These are phyloP conservation scores for Ascochyta pisi DNA, from an alignment of 2,329 filamentous ascomycete species.

Conservation along the genomic window DNA sequence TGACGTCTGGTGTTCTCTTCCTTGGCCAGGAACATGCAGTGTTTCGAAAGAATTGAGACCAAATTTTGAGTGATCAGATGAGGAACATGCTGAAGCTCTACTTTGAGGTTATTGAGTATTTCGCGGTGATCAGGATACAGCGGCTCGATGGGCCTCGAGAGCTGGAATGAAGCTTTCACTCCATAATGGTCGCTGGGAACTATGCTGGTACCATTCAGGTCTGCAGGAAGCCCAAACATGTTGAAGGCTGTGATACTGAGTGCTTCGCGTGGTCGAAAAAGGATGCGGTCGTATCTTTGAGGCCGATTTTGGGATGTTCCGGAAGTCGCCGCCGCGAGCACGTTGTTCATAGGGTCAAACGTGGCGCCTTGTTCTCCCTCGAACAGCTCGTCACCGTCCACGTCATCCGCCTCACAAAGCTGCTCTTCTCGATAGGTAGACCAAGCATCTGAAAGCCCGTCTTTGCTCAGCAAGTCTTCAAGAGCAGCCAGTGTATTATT, in stretches of 20 bases:
- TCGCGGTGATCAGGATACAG: conserved; percentile 3
- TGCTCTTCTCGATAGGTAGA: conserved; percentile 53
- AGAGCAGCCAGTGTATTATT: conserved; percentile 54
- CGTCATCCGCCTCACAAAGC: conserved; percentile 48
- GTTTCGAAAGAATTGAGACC: conserved; percentile 19
- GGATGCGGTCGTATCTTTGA: conserved; percentile 70
- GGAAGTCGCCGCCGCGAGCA: conserved; percentile 61
- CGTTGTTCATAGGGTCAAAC: conserved; percentile 66
- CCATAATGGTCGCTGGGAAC: conserved; percentile 62
- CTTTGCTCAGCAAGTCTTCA: conserved; percentile 55
- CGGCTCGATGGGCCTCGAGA: conserved; percentile 33
- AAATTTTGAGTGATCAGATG: conserved; percentile 23
- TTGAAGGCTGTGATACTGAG: conserved; percentile 60
- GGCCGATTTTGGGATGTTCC: conserved; percentile 66
- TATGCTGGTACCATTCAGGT: conserved; percentile 17
- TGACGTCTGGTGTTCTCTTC: conserved; percentile 54
- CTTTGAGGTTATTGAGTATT: conserved; percentile 8
- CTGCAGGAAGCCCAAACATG: conserved; percentile 61
- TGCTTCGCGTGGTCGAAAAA: conserved; percentile 56
- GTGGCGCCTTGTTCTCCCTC: conserved; percentile 71
- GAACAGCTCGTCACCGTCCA: conserved; percentile 47
- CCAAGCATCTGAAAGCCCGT: conserved; percentile 63
- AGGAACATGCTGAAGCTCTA: conserved; percentile 22
- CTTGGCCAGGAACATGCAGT: conserved; percentile 55
- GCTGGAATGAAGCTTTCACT: conserved; percentile 46